These are phyloP conservation scores for Huntiella moniliformis DNA, from an alignment of 2,329 filamentous ascomycete species.

Conservation along the genomic window DNA sequence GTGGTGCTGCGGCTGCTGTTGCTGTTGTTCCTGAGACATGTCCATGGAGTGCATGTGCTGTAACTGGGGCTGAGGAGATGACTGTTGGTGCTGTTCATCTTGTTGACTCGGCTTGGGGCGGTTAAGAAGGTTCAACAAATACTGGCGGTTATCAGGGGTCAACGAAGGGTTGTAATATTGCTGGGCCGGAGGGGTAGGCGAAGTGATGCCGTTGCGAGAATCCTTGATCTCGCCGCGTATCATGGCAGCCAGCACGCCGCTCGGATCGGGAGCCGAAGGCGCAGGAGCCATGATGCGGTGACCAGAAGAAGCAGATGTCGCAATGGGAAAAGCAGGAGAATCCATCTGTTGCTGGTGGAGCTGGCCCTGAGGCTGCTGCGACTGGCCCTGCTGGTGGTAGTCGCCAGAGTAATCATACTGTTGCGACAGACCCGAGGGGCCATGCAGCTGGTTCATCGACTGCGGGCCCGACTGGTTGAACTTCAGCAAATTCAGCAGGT, in stretches of 20 bases:
- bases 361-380: constrained; percentile 15
- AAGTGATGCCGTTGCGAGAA: constrained; percentile 17
- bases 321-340: constrained; percentile 15
- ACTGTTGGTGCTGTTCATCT: constrained; percentile 22
- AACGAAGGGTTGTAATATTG: constrained; percentile 29
- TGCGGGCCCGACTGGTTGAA: constrained; percentile 27
- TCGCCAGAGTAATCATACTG: constrained; percentile 17
- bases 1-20: constrained; percentile 6
- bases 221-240: constrained; percentile 33
- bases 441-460: constrained; percentile 15
- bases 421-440: constrained; percentile 14
- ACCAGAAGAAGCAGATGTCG: constrained; percentile 17
- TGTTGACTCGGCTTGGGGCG: constrained; percentile 50
- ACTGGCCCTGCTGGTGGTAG: constrained; percentile 13
- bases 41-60: constrained; percentile 21
- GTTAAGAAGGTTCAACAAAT: constrained; percentile 71
- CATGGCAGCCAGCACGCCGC: constrained; percentile 38
- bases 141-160: constrained; percentile 57
- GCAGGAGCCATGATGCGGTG: constrained; percentile 35
- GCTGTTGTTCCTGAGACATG: constrained; percentile 6
- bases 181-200: constrained; percentile 14
- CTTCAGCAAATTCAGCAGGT: constrained; percentile 42
- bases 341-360: constrained; percentile 13
- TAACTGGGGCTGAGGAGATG: constrained; percentile 7
- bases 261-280: constrained; percentile 35